These are phyloP conservation scores for Cornus suecica DNA, from an alignment of 148 eudicot genomes.

Conservation along the genomic window DNA sequence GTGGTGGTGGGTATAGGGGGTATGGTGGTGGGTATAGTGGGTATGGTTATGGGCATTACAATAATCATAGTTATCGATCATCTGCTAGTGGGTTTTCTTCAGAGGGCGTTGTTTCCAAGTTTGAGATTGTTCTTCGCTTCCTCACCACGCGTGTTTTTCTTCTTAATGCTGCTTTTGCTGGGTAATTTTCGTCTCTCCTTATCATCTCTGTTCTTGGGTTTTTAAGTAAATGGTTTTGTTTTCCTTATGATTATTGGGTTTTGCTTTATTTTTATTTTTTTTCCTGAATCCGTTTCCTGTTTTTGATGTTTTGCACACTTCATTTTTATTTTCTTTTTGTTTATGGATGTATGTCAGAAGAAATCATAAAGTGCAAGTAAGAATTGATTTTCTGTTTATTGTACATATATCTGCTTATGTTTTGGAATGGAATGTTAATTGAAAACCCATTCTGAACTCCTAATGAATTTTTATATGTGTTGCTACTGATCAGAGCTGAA, in stretches of 20 bases:
- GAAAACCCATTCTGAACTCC: not conserved
- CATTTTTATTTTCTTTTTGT: too few relatives aligned
- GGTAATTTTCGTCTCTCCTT: slow-evolving; percentile 41
- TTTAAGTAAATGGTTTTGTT: not conserved
- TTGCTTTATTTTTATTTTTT: too few relatives aligned
- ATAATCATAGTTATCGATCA: slow-evolving; percentile 3
- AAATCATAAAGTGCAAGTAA: too few relatives aligned
- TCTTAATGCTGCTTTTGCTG: slow-evolving; percentile 54
- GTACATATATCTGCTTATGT: not conserved
- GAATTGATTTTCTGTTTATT: too few relatives aligned
- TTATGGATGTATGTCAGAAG: not conserved
- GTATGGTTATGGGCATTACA: slow-evolving; percentile 17
- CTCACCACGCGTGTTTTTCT: slow-evolving; percentile 60
- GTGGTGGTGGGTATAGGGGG: not conserved
- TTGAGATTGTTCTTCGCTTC: slow-evolving; percentile 44
- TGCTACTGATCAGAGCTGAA: not conserved
- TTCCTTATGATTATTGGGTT: not conserved
- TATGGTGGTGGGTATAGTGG: slow-evolving; percentile 12
- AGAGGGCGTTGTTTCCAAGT: slow-evolving; percentile 28
- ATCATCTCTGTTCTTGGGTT: not conserved
- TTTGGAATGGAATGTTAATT: not conserved
- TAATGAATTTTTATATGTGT: not conserved
- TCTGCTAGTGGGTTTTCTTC: slow-evolving; percentile 10
- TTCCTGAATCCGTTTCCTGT: too few relatives aligned
- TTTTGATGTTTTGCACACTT: not conserved